These are phyloP conservation scores for Epichloe scottii DNA, from an alignment of 2,329 filamentous ascomycete species.

Conservation along the genomic window DNA sequence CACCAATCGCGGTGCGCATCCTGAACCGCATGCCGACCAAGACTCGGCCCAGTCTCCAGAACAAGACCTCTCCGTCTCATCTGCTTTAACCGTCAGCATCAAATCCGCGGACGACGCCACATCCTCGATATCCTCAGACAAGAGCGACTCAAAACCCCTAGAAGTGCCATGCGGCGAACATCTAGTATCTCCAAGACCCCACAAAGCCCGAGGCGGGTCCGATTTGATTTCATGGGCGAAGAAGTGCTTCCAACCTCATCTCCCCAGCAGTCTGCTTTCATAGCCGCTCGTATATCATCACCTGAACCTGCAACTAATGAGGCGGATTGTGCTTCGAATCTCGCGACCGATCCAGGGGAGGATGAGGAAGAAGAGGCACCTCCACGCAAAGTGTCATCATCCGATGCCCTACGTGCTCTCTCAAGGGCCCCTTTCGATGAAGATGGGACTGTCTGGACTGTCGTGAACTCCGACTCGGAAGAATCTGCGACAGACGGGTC, in stretches of 20 bases:
- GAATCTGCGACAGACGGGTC: slow-evolving; percentile 8
- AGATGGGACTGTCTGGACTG: slow-evolving; percentile 34
- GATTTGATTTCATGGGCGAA: slow-evolving; percentile 47
- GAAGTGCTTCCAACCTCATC: slow-evolving; percentile 49
- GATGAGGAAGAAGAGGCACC: slow-evolving; percentile 28
- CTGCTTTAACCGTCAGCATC: slow-evolving; percentile 20
- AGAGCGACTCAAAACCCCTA: slow-evolving; percentile 36
- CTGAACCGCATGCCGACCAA: slow-evolving; percentile 4
- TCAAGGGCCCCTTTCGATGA: slow-evolving; percentile 39
- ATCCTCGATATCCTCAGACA: slow-evolving; percentile 40
- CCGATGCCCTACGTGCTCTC: slow-evolving; percentile 39
- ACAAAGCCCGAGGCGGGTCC: slow-evolving; percentile 46
- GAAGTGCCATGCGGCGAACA: slow-evolving; percentile 46
- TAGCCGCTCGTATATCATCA: slow-evolving; percentile 15
- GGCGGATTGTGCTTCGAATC: slow-evolving; percentile 17
- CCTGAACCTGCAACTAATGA: slow-evolving; percentile 15
- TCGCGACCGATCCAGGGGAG: slow-evolving; percentile 26
- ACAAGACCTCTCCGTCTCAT: slow-evolving; percentile 18
- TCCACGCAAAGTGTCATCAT: slow-evolving; percentile 43
- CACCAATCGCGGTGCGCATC: background rate
- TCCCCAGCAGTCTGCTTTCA: slow-evolving; percentile 28
- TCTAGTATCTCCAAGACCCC: slow-evolving; percentile 37
- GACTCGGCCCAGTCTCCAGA: slow-evolving; percentile 7
- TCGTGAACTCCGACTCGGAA: slow-evolving; percentile 27
- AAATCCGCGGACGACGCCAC: slow-evolving; percentile 32